These are phyloP conservation scores for Calycina herbarum DNA, from an alignment of 2,329 filamentous ascomycete genomes.

Conservation along the genomic window DNA sequence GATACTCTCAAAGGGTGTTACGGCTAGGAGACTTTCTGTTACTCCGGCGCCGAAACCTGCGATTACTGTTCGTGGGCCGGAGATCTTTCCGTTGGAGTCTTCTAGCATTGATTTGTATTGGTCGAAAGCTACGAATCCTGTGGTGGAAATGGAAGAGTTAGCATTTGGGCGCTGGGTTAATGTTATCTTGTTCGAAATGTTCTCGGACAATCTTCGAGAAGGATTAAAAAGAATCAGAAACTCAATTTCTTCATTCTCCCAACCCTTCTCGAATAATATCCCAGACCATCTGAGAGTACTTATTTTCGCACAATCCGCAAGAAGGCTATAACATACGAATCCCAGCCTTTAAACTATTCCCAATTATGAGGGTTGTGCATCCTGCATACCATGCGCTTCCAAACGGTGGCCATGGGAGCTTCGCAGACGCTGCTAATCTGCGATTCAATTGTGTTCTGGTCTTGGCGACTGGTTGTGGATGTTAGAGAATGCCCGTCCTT, in stretches of 20 bases:
- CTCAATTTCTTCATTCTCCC: no score
- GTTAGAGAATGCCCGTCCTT: neutral
- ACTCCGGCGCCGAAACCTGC: constrained; percentile 94
- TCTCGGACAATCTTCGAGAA: no score
- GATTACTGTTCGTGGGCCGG: constrained; percentile 85
- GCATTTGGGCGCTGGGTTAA: no score
- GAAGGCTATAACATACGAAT: constrained; percentile 64
- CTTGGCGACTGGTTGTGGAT: constrained; percentile 65
- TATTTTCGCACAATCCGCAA: no score
- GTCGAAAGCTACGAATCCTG: constrained; percentile 93
- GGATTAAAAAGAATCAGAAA: no score
- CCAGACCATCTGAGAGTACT: no score
- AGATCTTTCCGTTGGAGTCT: constrained; percentile 84
- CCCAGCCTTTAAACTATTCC: constrained; percentile 94
- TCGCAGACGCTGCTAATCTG: constrained; percentile 75
- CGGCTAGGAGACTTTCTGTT: constrained; percentile 88
- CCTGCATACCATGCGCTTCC: constrained; percentile 96
- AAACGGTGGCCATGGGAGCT: constrained; percentile 93
- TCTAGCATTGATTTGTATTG: constrained; percentile 83
- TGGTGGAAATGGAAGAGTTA: no score
- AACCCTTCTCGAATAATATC: no score
- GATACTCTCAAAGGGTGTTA: constrained; percentile 96
- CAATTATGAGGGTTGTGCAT: constrained; percentile 94
- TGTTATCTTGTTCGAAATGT: no score
- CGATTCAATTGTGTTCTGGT: constrained; percentile 92